Conservation (phyloP, 495 filamentous ascomycete species). For the Usnea hakonensis region DNA sequence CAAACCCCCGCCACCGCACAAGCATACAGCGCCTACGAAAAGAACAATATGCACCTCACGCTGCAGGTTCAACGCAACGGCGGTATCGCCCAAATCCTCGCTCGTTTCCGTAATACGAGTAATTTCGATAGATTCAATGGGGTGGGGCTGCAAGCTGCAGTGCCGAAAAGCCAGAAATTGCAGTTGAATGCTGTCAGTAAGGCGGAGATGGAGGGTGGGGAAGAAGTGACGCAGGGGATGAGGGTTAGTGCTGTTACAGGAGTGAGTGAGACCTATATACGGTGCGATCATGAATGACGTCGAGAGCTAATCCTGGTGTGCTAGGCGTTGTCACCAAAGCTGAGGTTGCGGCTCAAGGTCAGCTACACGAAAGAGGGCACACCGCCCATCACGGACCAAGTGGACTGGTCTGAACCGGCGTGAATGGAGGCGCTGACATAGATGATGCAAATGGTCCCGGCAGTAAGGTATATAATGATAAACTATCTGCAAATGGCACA, state of each 20-base stretch:
- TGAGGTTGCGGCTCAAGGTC: constrained; percentile 80
- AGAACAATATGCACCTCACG: constrained; percentile 72
- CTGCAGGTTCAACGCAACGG: constrained; percentile 75
- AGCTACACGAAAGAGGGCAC: constrained; percentile 62
- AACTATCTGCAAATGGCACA: background rate
- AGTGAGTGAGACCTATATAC: constrained; percentile 49
- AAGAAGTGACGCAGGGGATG: constrained; percentile 84
- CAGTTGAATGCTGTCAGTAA: constrained; percentile 82
- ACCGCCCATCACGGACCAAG: constrained; percentile 76
- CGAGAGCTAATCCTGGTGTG: constrained; percentile 20
- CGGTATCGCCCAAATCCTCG: constrained; percentile 64
- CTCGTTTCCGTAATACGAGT: constrained; percentile 72
- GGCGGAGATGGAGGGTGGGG: constrained; percentile 62
- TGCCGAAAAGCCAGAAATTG: constrained; percentile 89
- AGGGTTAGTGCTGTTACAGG: constrained; percentile 74
- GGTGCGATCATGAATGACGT: background rate
- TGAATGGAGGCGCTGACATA: constrained; percentile 22
- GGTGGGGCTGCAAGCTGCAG: constrained; percentile 83
- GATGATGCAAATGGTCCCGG: background rate
- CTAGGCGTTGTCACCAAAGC: constrained; percentile 55
- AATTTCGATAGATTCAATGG: constrained; percentile 54
- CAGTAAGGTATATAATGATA: background rate
- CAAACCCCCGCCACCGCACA: constrained; percentile 34
- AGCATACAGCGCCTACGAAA: constrained; percentile 68
- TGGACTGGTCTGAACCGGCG: constrained; percentile 87